Evolutionary conservation across 345 rosid genomes (phyloP).

Genomic region (Corymbia maculata): DNA sequence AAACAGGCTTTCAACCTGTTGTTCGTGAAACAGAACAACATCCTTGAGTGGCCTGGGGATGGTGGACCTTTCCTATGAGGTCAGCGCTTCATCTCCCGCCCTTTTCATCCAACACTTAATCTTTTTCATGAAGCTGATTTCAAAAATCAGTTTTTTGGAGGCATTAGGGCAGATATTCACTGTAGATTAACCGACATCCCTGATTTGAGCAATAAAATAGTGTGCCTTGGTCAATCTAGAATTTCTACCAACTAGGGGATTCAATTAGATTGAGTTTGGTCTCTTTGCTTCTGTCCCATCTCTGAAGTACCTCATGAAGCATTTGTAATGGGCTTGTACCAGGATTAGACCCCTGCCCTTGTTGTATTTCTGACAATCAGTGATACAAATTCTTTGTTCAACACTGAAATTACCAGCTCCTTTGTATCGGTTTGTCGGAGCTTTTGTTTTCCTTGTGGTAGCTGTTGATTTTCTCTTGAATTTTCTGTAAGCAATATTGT

Average conservation of each 20-base stretch:
- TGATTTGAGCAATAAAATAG: neutral
- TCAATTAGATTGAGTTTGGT: neutral
- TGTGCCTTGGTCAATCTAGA: neutral
- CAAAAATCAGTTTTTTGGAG: neutral
- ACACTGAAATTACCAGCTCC: neutral
- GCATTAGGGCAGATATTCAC: neutral
- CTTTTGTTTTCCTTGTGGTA: neutral
- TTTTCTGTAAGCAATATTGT: neutral
- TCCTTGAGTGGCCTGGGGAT: neutral
- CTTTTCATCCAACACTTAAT: neutral
- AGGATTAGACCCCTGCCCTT: neutral
- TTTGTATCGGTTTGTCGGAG: neutral
- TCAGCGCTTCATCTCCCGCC: neutral
- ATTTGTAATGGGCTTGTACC: neutral
- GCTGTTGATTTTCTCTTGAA: neutral
- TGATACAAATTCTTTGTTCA: neutral
- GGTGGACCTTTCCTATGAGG: neutral
- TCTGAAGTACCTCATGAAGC: neutral
- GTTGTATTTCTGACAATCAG: neutral
- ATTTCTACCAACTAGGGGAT: neutral
- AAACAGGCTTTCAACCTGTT: conserved; percentile 2
- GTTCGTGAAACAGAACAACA: neutral
- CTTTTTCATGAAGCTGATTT: neutral
- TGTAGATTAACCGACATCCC: neutral
- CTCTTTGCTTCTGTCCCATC: neutral